These are phyloP conservation scores for Leccinum subrobustum DNA, from an alignment of 1,284 basidiomycete species.

Conservation along the genomic window DNA sequence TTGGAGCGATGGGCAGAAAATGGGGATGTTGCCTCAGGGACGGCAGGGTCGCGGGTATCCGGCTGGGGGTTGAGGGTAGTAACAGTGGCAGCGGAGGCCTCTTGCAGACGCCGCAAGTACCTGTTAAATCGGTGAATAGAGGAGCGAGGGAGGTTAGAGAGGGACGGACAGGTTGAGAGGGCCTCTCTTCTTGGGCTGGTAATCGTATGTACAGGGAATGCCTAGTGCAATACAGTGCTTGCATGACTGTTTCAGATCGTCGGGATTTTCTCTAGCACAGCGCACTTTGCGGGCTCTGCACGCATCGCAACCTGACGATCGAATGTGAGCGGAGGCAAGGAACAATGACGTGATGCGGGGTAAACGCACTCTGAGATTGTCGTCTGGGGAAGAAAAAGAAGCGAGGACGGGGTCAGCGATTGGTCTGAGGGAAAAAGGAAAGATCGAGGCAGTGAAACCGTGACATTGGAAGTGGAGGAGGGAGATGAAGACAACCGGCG, in stretches of 20 bases:
- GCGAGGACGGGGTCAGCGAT: constrained; percentile 19
- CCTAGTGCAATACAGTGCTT: constrained; percentile 82
- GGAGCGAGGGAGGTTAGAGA: background rate
- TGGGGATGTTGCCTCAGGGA: constrained; percentile 46
- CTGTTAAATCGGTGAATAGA: constrained; percentile 35
- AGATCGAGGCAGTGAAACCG: constrained; percentile 22
- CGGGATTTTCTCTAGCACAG: constrained; percentile 73
- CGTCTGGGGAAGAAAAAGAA: constrained; percentile 48
- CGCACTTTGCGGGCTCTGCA: constrained; percentile 81
- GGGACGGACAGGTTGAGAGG: constrained; percentile 79
- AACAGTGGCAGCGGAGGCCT: constrained; percentile 68
- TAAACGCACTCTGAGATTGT: constrained; percentile 69
- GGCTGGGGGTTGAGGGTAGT: constrained; percentile 39
- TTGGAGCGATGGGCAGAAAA: constrained; percentile 40
- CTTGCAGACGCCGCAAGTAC: constrained; percentile 75
- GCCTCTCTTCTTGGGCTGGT: constrained; percentile 88
- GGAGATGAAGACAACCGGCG: constrained; percentile 30
- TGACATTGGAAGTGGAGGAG: constrained; percentile 27
- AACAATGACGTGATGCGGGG: constrained; percentile 14
- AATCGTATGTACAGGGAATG: constrained; percentile 86
- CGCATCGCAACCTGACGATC: constrained; percentile 70
- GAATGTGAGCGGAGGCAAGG: constrained; percentile 12
- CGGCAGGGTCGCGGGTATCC: constrained; percentile 38
- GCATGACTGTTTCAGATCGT: constrained; percentile 73
- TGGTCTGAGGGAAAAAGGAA: constrained; percentile 15